Percentiles rank a stretch among this genome's conserved stretches.
Evolutionary conservation across 768 basidiomycete species (phyloP).

Genomic region (Candolleomyces eurysporus): DNA sequence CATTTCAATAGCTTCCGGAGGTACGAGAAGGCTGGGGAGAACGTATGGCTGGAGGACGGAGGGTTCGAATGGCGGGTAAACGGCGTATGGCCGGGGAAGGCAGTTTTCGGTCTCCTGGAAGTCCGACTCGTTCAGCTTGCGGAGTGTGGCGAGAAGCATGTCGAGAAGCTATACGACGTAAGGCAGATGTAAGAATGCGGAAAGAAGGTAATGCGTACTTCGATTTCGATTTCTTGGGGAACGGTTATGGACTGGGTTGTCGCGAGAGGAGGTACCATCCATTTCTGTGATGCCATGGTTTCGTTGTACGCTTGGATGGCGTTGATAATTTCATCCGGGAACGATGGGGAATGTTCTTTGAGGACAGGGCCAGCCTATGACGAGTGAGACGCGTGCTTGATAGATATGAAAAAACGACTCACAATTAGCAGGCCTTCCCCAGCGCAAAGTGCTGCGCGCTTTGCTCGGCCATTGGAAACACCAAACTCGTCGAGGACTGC

Average conservation of each 20-base stretch:
- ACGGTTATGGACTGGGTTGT: slow-evolving; percentile 46
- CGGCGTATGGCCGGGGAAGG: slow-evolving; percentile 65
- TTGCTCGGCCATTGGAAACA: slow-evolving; percentile 81
- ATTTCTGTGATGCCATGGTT: slow-evolving; percentile 52
- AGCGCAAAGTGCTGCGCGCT: slow-evolving; percentile 77
- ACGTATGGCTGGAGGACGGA: slow-evolving; percentile 50
- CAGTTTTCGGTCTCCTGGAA: slow-evolving; percentile 56
- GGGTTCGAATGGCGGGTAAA: slow-evolving; percentile 42
- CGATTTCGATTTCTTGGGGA: slow-evolving; percentile 52
- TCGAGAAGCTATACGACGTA: slow-evolving; percentile 62
- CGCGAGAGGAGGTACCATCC: slow-evolving; percentile 62
- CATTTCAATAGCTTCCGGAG: slow-evolving; percentile 83
- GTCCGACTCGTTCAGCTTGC: slow-evolving; percentile 55
- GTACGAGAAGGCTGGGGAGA: slow-evolving; percentile 78
- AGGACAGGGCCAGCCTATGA: slow-evolving; percentile 66
- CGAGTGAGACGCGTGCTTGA: slow-evolving; percentile 3
- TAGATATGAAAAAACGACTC: slow-evolving; percentile 15
- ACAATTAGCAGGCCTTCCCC: slow-evolving; percentile 80
- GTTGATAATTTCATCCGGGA: slow-evolving; percentile 64
- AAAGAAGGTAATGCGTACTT: slow-evolving; percentile 40
- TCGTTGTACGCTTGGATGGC: slow-evolving; percentile 73
- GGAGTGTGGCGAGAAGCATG: slow-evolving; percentile 60
- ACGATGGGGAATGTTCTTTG: slow-evolving; percentile 56
- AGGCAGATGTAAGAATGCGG: slow-evolving; percentile 6
- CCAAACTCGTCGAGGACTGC: slow-evolving; percentile 88